Evolutionary conservation across 1,284 basidiomycete genomes (phyloP), one percentile per base, ranked within the genome.

Genomic region (Trametes versicolor): DNA sequence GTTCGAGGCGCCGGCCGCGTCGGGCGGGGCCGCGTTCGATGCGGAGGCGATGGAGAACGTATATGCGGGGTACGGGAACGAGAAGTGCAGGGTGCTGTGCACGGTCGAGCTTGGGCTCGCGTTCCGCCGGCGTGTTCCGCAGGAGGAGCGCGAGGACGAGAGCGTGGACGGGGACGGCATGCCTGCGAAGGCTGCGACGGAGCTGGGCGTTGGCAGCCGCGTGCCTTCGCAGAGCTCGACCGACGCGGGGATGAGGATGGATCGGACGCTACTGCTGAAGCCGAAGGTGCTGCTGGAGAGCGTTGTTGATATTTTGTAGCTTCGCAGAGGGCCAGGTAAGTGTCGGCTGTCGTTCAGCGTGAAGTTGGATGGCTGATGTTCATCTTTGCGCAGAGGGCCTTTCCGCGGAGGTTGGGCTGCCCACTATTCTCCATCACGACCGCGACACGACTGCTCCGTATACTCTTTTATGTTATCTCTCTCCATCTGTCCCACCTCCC

Each of bases 201-300:
- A 12, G 58, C 65, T 57, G 43, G 49, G 68, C 55, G 51, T 58
- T 54, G 29, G 45, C 64, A 45, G 62, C 27, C 32, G 48, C 58
- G 43, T 21, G 63, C 49, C 55, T 15, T 58, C 63, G 39, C 63
- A 67, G 39, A 66, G 67, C 43, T 41, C 63, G 21, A 43, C 17
- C 13, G 70, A 66, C n/a, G 63, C 62, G 48, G 54, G 62, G 29
- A n/a, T 56, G 65, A 58, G 58, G 58, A 64, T 73, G 68, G 70
- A 70, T 51, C 65, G 74, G 57, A 78, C 66, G 56, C 60, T 78
- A 62, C 71, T 80, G 36, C 59, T 80, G 48, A 80, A 78, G 68
- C 78, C 78, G 27, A 78, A 76, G 68, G 78, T 80, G 34, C 70
- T 80, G 39, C 67, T 80, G 32, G 78, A 79, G 61, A 78, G 76